phyloP scores from a whole-genome alignment of 306 rosid species.

The Castanea crenata region DNA sequence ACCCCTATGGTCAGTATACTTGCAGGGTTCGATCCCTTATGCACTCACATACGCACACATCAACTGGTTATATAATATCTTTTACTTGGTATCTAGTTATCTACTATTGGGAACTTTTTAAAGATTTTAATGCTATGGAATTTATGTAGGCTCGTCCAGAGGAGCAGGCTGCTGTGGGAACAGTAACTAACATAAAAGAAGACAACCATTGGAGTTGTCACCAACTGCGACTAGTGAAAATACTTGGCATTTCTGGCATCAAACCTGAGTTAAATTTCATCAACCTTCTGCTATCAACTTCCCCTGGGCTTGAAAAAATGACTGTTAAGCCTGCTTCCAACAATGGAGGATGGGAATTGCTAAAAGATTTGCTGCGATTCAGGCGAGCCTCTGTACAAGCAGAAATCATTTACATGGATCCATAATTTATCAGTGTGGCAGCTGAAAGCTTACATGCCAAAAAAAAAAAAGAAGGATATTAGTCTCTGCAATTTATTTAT shows the following conservation, averaged over 20 bases:
- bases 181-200: slow-evolving; percentile 17
- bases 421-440: slow-evolving; percentile 22
- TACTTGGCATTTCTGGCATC: slow-evolving; percentile 36
- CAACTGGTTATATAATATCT: not conserved
- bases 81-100: not conserved
- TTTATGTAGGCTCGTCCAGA: slow-evolving; percentile 43
- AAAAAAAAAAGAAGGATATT: not conserved
- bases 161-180: slow-evolving; percentile 11
- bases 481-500: not conserved
- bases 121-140: slow-evolving; percentile 5
- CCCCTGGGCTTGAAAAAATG: slow-evolving; percentile 57
- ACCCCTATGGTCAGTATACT: no score
- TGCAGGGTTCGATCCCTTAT: no score
- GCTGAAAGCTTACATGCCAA: not conserved
- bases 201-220: slow-evolving; percentile 25
- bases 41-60: not conserved
- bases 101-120: slow-evolving; percentile 6
- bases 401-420: slow-evolving; percentile 47
- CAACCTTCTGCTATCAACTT: slow-evolving; percentile 40
- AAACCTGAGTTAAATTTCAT: slow-evolving; percentile 53
- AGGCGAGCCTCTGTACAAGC: slow-evolving; percentile 52
- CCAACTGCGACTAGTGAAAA: slow-evolving; percentile 42
- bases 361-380: slow-evolving; percentile 44
- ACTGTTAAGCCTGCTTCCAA: slow-evolving; percentile 37
- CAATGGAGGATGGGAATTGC: slow-evolving; percentile 28